A percentile compares a stretch with the other conserved stretches of the same genome.
phyloP scores from a whole-genome alignment of 495 filamentous ascomycete genomes.

The Xylaria scruposa region DNA sequence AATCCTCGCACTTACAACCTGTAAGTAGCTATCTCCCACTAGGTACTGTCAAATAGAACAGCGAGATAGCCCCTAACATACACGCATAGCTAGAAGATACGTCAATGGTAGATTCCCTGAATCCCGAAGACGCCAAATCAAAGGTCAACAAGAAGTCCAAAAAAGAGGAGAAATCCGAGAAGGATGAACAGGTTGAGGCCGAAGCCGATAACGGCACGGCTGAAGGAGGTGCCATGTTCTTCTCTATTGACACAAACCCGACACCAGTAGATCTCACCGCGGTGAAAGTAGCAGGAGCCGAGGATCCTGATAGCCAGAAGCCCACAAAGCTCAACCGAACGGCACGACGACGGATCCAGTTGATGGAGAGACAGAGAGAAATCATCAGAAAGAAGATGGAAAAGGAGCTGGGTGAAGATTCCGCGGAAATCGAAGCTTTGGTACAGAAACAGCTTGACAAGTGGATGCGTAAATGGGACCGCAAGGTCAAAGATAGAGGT shows the following conservation, averaged over 20 bases:
- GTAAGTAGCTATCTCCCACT: not conserved
- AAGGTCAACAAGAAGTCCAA: no score
- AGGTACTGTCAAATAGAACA: no score
- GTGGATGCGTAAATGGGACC: conserved; percentile 28
- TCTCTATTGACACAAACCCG: conserved; percentile 34
- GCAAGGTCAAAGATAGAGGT: not conserved
- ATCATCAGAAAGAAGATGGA: conserved; percentile 31
- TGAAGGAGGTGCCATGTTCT: conserved; percentile 24
- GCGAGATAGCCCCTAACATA: not conserved
- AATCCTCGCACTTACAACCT: not conserved
- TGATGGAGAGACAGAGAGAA: conserved; percentile 37
- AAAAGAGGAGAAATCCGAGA: conserved; percentile 13
- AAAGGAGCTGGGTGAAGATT: conserved; percentile 19
- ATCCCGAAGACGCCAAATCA: not conserved
- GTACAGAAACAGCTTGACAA: conserved; percentile 31
- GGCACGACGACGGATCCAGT: conserved; percentile 34
- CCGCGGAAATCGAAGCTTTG: conserved; percentile 23
- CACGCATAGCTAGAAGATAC: not conserved
- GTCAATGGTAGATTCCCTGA: not conserved
- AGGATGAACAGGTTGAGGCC: conserved; percentile 21
- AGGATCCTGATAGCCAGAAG: not conserved
- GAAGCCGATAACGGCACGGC: not conserved
- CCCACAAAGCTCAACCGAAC: conserved; percentile 26
- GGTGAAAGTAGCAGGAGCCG: conserved; percentile 4
- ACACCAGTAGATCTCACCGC: conserved; percentile 27